These are phyloP conservation scores for Pezicula radicicola DNA, from an alignment of 2,329 filamentous ascomycete species.

Conservation along the genomic window DNA sequence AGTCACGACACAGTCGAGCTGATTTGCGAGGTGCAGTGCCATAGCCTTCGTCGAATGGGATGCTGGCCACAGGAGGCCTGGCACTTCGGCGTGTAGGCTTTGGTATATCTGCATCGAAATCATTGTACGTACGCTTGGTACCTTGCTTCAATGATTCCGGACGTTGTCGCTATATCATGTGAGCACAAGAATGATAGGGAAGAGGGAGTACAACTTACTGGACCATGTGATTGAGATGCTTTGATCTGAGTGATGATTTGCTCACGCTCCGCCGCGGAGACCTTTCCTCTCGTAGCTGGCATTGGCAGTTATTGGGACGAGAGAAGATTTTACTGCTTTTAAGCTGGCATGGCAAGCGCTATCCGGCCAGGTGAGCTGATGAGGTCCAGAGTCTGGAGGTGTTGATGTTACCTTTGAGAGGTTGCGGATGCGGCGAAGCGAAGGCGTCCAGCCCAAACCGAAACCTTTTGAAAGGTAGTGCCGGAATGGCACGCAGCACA, in stretches of 20 bases:
- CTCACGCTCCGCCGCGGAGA: neutral
- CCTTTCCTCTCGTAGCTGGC: neutral
- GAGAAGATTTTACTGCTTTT: neutral
- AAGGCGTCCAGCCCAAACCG: neutral
- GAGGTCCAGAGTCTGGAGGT: too few relatives aligned
- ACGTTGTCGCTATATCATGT: neutral
- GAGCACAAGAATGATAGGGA: neutral
- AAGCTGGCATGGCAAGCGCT: too few relatives aligned
- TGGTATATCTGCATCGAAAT: neutral
- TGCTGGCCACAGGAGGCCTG: neutral
- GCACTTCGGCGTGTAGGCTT: neutral
- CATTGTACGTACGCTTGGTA: conserved; percentile 1
- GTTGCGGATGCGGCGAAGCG: neutral
- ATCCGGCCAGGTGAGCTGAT: too few relatives aligned
- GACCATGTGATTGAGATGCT: neutral
- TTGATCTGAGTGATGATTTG: neutral
- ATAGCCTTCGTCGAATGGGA: neutral
- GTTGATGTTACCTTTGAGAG: neutral
- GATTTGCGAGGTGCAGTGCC: neutral
- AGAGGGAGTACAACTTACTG: neutral
- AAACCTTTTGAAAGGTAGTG: neutral
- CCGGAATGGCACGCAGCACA: neutral
- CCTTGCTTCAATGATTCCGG: neutral
- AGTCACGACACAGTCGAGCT: neutral
- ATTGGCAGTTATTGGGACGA: neutral